phyloP scores from a whole-genome alignment of 176 grass and related monocot genomes.

The Otatea glauca region DNA sequence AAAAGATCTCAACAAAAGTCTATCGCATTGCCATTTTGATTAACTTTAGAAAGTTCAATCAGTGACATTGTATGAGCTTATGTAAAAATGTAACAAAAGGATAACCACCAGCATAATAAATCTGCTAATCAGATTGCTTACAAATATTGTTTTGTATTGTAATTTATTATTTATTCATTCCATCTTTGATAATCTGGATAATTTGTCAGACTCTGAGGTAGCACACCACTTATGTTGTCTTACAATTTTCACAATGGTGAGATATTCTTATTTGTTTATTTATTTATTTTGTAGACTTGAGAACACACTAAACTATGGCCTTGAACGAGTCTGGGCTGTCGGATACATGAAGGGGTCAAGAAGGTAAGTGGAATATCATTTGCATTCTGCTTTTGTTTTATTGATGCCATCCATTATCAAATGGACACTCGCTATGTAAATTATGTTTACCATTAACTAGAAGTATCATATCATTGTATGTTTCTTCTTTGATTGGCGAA shows the following conservation, averaged over 20 bases:
- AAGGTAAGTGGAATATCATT: conserved; percentile 62
- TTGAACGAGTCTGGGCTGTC: conserved; percentile 96
- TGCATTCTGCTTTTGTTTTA: conserved; percentile 20
- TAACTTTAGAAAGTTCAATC: not conserved
- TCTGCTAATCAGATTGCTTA: not conserved
- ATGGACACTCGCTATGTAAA: conserved; percentile 14
- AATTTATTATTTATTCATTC: not conserved
- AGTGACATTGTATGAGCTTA: not conserved
- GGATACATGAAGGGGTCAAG: conserved; percentile 98
- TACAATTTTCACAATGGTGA: conserved; percentile 1
- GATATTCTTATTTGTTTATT: conserved; percentile 28
- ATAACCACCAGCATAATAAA: not conserved
- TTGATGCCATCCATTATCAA: not conserved
- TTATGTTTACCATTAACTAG: not conserved
- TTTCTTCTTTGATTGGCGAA: not conserved
- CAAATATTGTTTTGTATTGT: not conserved
- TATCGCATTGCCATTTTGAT: not conserved
- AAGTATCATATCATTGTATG: not conserved
- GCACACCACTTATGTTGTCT: not conserved
- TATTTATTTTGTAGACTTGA: conserved; percentile 79
- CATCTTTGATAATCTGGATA: not conserved
- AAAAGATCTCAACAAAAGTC: not conserved
- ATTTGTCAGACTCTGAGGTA: not conserved
- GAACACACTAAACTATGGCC: conserved; percentile 95
- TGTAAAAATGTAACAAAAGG: not conserved